Evolutionary conservation across 345 rosid species (phyloP), one percentile per base, ranked within the genome.

Genomic region (Litchi chinensis): DNA sequence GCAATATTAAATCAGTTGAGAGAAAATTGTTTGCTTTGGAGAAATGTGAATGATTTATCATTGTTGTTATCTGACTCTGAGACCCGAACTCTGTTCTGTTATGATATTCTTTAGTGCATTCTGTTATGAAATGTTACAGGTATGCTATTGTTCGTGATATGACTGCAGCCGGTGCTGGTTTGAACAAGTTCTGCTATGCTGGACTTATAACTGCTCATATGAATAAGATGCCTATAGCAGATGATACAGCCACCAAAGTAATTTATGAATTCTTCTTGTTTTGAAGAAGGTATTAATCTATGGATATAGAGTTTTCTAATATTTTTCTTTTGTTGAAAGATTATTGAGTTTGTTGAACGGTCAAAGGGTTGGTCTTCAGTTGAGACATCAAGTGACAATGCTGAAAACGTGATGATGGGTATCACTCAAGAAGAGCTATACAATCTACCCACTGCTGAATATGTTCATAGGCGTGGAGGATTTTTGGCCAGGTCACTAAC

Each of bases 151-250:
- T 96, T 37, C 94, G 98, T 71, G 99, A 96, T 85, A 96, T 96
- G 99, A 91, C 99, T 79, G 95, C 97, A 65, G 98, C 95, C 79
- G 99, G 94, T 85, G 97, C 89, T 77, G 97, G 88, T 75, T 90
- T 96, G 83, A 91, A 96, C 88, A 92, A 89, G 86, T 96, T 91
- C 89, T 96, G 98, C 87, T 94, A 96, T 82, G 98, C 99, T 73
- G 99, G 98, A 71, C 95, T 96, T 70, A 94, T 96, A 78, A 69
- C 87, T 72, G 98, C 97, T 32, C 92, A 94, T 85, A 65, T 88
- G 83, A 94, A 93, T 88, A 93, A 90, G 87, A 83, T 39, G 10
- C 93, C 98, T 43, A 57, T 86, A 79, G 81, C 92, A 44, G 90
- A 91, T 75, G 91, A 93, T 81, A 80, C 89, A 60, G 87, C 94